Percentiles rank a stretch among this genome's conserved stretches.
Evolutionary conservation across 306 rosid species (phyloP).

Genomic region (Cicer pinnatifidum): DNA sequence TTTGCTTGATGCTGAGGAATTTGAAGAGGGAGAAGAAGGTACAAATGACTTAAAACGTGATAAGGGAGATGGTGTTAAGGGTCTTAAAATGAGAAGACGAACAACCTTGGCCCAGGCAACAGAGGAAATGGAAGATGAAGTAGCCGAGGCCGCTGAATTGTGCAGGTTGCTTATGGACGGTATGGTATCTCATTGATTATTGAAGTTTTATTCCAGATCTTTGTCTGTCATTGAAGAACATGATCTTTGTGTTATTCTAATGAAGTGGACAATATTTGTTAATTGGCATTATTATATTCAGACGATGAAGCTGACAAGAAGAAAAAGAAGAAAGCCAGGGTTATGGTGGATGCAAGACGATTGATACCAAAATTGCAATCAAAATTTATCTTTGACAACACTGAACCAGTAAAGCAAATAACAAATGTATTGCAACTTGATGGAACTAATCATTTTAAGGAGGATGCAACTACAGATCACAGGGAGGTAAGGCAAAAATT

Average conservation of each 20-base stretch:
- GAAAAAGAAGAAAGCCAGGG: conserved; percentile 74
- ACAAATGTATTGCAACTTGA: conserved; percentile 52
- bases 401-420: conserved; percentile 65
- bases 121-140: conserved; percentile 93
- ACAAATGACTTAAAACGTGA: conserved; percentile 70
- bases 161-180: conserved; percentile 93
- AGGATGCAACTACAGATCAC: conserved; percentile 51
- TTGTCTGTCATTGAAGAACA: not conserved
- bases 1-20: conserved; percentile 96
- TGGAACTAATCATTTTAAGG: conserved; percentile 67
- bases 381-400: conserved; percentile 55
- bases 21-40: conserved; percentile 81
- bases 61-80: conserved; percentile 85
- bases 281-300: conserved; percentile 50
- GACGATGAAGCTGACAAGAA: conserved; percentile 73
- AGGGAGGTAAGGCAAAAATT: conserved; percentile 61
- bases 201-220: conserved; percentile 19
- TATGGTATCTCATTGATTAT: conserved; percentile 48
- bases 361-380: conserved; percentile 53
- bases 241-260: conserved; percentile 28
- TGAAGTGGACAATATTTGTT: conserved; percentile 22
- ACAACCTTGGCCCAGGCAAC: conserved; percentile 85
- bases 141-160: conserved; percentile 89
- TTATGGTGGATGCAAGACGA: conserved; percentile 54
- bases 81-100: conserved; percentile 87